Base-by-base conservation (phyloP, 2,329 filamentous ascomycete species). In the Keithomyces neogunnii region DNA sequence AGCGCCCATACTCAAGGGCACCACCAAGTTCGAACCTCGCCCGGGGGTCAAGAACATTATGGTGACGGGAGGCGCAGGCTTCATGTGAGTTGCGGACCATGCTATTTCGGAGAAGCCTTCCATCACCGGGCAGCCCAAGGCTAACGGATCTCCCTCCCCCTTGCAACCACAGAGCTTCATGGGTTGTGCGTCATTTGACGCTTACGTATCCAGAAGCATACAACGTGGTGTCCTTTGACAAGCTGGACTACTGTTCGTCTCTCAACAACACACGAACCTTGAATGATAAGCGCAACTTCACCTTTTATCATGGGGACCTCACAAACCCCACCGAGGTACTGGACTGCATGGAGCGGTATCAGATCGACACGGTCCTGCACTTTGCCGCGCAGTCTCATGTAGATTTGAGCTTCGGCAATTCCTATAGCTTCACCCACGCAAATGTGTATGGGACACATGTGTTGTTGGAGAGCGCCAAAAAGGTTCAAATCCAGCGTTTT, bases 341-440 rank as follows among this genome's bases (percentile, higher is more conserved):
- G 56, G 78, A 80, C 59, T 88, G 84, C 63, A 77, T 92, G 62
- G 77, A 85, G 64, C 77, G 81, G 54, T 75, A 89, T 70, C 76
- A 80, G 35, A 85, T 92, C 60, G 88, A 92, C 64, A 89, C 86
- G 49, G 77, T 93, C 55, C 82, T 92, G 66, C 88, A 92, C 67
- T 90, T 93, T 61, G 88, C 88, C 3, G 88, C 88, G n/a, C 85
- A 90, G 69, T 89, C 86, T 6, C 88, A 92, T 63, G 88, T 93
- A 48, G 87, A 92, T 61, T 69, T 89, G 60, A 89, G 85, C 63
- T 93, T 93, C 61, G 85, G 85, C 48, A 89, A 92, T 69, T 89
- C 86, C 8, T 89, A 89, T 65, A 78, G 82, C 49, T 92, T 92
- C 68, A 91, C 86, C 0, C 82, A 84, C 59, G 90, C 84, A 52